Evolutionary conservation across 1,139 yeast species (phyloP).

Genomic region (Saccharomyces hybrid): DNA sequence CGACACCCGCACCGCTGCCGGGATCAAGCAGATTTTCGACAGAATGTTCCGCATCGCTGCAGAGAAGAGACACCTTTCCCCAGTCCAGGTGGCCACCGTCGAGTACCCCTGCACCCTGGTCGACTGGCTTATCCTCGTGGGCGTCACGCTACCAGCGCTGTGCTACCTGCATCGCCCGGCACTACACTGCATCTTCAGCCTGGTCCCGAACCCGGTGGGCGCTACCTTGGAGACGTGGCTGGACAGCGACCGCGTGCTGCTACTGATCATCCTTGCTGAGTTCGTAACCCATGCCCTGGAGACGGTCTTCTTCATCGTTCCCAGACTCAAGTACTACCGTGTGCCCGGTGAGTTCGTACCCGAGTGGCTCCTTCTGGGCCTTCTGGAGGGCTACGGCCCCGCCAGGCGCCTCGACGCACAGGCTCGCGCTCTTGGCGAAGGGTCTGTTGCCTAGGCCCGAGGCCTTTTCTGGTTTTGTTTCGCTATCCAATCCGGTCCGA

Average conservation of each 20-base stretch:
- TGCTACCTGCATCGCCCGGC: slow-evolving; percentile 29
- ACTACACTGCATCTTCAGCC: slow-evolving; percentile 6
- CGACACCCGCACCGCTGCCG: slow-evolving; percentile 43
- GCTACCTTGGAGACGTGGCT: slow-evolving; percentile 4
- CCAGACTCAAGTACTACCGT: slow-evolving; percentile 44
- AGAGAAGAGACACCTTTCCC: slow-evolving; percentile 53
- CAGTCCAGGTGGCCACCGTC: slow-evolving; percentile 43
- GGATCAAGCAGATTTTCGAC: slow-evolving; percentile 52
- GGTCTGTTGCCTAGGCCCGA: neutral
- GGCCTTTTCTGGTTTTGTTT: neutral
- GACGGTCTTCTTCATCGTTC: slow-evolving; percentile 36
- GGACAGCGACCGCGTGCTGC: slow-evolving; percentile 15
- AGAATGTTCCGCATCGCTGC: slow-evolving; percentile 68
- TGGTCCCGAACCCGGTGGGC: neutral
- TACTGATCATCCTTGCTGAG: slow-evolving; percentile 27
- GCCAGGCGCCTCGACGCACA: slow-evolving; percentile 36
- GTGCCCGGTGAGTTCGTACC: slow-evolving; percentile 42
- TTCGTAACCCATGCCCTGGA: slow-evolving; percentile 43
- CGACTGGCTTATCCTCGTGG: slow-evolving; percentile 30
- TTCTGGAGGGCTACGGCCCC: slow-evolving; percentile 51
- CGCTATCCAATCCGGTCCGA: neutral
- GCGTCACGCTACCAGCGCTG: slow-evolving; percentile 33
- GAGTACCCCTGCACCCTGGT: slow-evolving; percentile 36
- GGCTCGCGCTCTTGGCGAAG: neutral
- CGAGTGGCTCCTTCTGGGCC: slow-evolving; percentile 43